Base-by-base conservation (phyloP, 2,329 filamentous ascomycete species). In the Pestalotiopsis sp. region DNA sequence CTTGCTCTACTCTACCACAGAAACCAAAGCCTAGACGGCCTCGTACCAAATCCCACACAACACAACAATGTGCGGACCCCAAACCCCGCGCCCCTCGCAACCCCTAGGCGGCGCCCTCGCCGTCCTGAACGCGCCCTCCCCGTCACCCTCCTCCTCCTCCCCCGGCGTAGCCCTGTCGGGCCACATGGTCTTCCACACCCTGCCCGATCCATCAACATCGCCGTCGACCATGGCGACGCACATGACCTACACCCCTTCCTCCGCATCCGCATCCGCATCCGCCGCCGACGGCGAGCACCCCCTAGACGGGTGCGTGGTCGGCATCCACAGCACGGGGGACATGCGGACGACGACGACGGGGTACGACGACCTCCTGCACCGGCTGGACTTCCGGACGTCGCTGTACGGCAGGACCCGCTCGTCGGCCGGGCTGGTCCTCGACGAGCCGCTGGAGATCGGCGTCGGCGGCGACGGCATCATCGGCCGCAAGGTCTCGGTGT, bases 401-500 rank as follows among this genome's bases (percentile, higher is more conserved):
- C 11, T 52, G 20, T 4, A 6, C 11, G 12, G 59, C 5, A 60
- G 23, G 6, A 11, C 57, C 20, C 7, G 64, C 11, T 64, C 61
- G 31, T 36, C 31, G 17, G 45, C 38, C 12, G 27, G 31, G 64
- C 11, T 65, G 2, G 61, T 13, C 4, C 61, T 69, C 25, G 38
- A 61, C 17, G n/a, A 20, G 52, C 66, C 68, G 20, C 63, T 70
- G 25, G 66, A 66, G 57, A 45, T 70, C 41, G 68, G 66, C n/a
- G 66, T 70, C 25, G 68, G 68, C n/a, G 68, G 68, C 25, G 38
- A 59, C 17, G 68, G 68, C 14, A 70, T 70, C 62, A 70, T 70
- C 64, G 68, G 68, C 2, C 56, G 68, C 20, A 63, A 67, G 27
- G 66, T 70, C 31, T 66, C 66, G 14, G 49, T 70, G 27, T 70